Evolutionary conservation across 176 grass and related monocot species (phyloP), one percentile per base, ranked within the genome.

Genomic region (Eragrostis curvula): DNA sequence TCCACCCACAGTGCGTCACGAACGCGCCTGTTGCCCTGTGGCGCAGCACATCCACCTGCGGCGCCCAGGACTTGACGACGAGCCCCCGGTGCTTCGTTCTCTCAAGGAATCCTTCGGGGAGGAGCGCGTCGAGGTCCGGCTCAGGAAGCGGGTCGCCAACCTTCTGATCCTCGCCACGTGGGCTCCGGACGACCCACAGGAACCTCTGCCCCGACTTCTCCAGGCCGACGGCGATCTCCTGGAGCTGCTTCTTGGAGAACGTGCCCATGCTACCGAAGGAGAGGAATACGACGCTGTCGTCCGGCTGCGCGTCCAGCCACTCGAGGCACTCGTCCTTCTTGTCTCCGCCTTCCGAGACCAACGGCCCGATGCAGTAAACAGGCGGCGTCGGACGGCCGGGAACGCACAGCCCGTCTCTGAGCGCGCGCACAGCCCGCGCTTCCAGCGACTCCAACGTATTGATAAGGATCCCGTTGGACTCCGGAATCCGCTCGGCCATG

Each of bases 1-100:
- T 93, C 91, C 91, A 93, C 1, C 91, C 91, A n/a, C 87, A 81
- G 51, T 93, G 91, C 5, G 91, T 89, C 13, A 93, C 70, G 55
- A 89, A 89, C 9, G 66, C 83, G 12, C 82, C 88, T 0, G 76
- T 78, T 2, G 92, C 86, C 24, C 12, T 20, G 20, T 91, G 92
- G 8, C 67, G 42, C 55, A 91, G 55, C 73, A 94, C 88, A 7
- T 88, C 82, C 40, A 70, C 81, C 46, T 94, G 92, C 52, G 92
- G 92, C 9, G 64, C 92, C 88, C 88, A 94, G 0, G 79, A 73
- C 68, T 77, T 86, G n/a, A 83, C 14, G 44, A 92, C 68, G 21
- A 92, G 42, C 23, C 87, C 86, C 8, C 75, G 74, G 13, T 12
- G 50, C 59, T 57, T 78, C 11, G 90, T 92, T 28, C 79, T 74